These are phyloP conservation scores for Phanerochaete carnosa DNA, from an alignment of 768 basidiomycete genomes.

Conservation along the genomic window DNA sequence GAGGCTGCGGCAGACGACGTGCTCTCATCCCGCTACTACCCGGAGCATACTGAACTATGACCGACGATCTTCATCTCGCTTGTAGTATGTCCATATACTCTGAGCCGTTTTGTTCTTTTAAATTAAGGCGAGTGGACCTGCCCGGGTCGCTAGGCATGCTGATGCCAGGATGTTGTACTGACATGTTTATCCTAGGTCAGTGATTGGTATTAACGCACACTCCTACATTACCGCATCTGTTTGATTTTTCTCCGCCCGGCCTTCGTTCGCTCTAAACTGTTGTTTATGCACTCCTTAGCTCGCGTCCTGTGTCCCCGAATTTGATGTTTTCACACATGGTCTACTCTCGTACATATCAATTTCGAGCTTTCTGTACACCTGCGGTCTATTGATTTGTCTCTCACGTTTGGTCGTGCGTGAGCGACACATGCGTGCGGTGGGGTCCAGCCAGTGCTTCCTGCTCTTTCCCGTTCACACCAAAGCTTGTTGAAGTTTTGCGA, in stretches of 20 bases:
- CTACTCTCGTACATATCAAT: background rate
- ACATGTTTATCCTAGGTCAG: background rate
- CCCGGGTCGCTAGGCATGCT: background rate
- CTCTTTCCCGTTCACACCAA: too few species aligned
- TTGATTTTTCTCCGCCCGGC: background rate
- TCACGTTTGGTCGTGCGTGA: background rate
- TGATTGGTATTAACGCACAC: background rate
- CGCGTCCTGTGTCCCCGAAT: background rate
- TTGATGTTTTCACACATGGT: background rate
- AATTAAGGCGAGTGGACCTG: slow-evolving; percentile 1
- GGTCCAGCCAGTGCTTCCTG: background rate
- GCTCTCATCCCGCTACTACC: slow-evolving; percentile 6
- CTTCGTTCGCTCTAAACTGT: background rate
- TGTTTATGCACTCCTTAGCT: background rate
- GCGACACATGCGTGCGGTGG: background rate
- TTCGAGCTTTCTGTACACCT: background rate
- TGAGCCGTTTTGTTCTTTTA: background rate
- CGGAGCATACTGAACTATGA: slow-evolving; percentile 24
- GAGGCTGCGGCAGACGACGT: slow-evolving; percentile 18
- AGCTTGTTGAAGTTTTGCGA: too few species aligned
- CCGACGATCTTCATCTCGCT: background rate
- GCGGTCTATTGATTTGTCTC: background rate
- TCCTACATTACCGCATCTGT: background rate
- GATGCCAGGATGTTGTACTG: background rate
- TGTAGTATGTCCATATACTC: background rate